Percentiles rank a stretch among this genome's conserved stretches.
Evolutionary conservation across 257 asterid species (phyloP).

Genomic region (Salvia rosmarinus): DNA sequence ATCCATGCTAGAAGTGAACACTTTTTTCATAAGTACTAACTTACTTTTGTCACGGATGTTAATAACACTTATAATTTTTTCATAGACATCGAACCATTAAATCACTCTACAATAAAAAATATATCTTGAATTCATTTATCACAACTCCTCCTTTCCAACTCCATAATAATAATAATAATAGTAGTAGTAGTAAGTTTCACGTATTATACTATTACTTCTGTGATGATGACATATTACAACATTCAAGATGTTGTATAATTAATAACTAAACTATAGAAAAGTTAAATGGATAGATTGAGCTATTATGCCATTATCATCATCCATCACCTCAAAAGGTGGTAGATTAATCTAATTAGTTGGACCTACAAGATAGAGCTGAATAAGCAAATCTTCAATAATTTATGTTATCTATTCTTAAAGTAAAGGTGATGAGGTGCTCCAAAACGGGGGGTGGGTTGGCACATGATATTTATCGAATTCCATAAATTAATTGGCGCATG

Average conservation of each 20-base stretch:
- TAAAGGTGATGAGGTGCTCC: background rate
- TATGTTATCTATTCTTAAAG: background rate
- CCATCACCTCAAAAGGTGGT: conserved; percentile 2
- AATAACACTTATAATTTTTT: too few species aligned
- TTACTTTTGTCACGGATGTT: too few species aligned
- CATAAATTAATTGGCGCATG: background rate
- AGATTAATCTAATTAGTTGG: conserved; percentile 27
- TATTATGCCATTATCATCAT: background rate
- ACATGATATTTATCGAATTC: too few species aligned
- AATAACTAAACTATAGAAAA: background rate
- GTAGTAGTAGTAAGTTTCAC: background rate
- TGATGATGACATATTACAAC: background rate
- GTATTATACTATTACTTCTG: background rate
- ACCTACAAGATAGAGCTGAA: background rate
- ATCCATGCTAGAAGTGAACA: background rate
- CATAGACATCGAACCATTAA: too few species aligned
- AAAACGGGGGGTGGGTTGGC: conserved; percentile 12
- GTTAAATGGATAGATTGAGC: background rate
- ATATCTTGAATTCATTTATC: too few species aligned
- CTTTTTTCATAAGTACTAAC: background rate
- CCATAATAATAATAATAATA: too few species aligned
- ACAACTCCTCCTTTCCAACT: too few species aligned
- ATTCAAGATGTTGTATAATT: background rate
- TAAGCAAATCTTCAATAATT: background rate
- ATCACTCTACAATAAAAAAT: too few species aligned